phyloP scores from a whole-genome alignment of 2,329 filamentous ascomycete species.

The Ophiostoma sp. region DNA sequence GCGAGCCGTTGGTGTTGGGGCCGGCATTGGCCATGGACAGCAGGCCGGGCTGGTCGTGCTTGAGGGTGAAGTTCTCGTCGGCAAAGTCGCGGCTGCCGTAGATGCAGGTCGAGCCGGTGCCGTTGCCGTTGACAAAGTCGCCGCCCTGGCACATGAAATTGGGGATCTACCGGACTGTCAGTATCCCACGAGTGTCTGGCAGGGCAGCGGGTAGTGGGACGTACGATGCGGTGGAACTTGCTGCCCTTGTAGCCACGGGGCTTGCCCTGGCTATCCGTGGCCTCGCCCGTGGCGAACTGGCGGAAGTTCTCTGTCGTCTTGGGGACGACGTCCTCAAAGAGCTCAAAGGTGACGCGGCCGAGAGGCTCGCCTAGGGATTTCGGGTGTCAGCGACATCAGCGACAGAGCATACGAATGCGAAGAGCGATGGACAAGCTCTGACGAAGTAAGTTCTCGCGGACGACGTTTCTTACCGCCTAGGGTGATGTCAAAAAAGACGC shows the following conservation, averaged over 20 bases:
- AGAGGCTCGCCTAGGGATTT: conserved; percentile 64
- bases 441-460: too few species aligned
- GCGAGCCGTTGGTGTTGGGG: conserved; percentile 85
- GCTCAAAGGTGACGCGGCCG: conserved; percentile 82
- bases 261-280: conserved; percentile 67
- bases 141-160: conserved; percentile 98
- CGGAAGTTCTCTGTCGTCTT: conserved; percentile 95
- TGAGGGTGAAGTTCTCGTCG: conserved; percentile 82
- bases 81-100: conserved; percentile 72
- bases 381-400: neutral
- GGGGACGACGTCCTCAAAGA: conserved; percentile 79
- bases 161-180: conserved; percentile 60
- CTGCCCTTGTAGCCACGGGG: conserved; percentile 91
- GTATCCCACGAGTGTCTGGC: too few species aligned
- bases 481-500: conserved; percentile 43
- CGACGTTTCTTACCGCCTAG: conserved; percentile 55
- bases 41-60: conserved; percentile 73
- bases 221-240: conserved; percentile 88
- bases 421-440: too few species aligned
- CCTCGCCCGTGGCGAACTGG: conserved; percentile 93
- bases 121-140: conserved; percentile 85
- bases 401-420: too few species aligned
- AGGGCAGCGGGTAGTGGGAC: conserved; percentile 38
- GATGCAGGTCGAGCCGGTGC: conserved; percentile 80
- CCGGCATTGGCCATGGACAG: conserved; percentile 95